These are phyloP conservation scores for Colletotrichum sublineola DNA, from an alignment of 2,329 filamentous ascomycete genomes.

Conservation along the genomic window DNA sequence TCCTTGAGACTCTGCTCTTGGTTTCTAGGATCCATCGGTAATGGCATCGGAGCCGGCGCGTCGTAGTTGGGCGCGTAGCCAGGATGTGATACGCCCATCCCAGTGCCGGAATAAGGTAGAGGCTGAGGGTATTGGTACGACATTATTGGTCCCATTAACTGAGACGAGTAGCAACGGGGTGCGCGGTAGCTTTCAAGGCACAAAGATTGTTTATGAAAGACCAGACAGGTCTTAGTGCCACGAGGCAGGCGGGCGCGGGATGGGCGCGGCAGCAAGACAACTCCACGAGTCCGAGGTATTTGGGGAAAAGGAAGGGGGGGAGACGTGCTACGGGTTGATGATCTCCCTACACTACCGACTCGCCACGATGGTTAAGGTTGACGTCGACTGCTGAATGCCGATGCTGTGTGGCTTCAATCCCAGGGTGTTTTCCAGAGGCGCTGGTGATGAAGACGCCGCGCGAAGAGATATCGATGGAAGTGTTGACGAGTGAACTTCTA, in stretches of 20 bases:
- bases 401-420: not conserved
- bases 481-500: conserved; percentile 17
- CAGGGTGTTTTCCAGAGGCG: not conserved
- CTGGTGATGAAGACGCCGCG: not conserved
- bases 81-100: conserved; percentile 57
- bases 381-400: not conserved
- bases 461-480: conserved; percentile 3
- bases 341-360: not conserved
- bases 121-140: conserved; percentile 63
- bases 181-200: conserved; percentile 49
- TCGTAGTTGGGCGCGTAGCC: conserved; percentile 53
- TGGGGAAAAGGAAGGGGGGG: not conserved
- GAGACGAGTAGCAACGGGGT: conserved; percentile 47
- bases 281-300: not conserved
- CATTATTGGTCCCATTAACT: conserved; percentile 60
- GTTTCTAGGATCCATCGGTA: conserved; percentile 21
- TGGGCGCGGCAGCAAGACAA: conserved; percentile 4
- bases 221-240: conserved; percentile 34
- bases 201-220: conserved; percentile 51
- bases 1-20: conserved; percentile 48
- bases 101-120: conserved; percentile 56
- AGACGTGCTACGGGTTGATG: not conserved
- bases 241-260: not conserved
- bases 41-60: conserved; percentile 47
- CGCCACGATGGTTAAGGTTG: not conserved